Percentiles rank a stretch among this genome's conserved stretches.
Evolutionary conservation across 345 rosid species (phyloP).

Genomic region (Murraya koenigii): DNA sequence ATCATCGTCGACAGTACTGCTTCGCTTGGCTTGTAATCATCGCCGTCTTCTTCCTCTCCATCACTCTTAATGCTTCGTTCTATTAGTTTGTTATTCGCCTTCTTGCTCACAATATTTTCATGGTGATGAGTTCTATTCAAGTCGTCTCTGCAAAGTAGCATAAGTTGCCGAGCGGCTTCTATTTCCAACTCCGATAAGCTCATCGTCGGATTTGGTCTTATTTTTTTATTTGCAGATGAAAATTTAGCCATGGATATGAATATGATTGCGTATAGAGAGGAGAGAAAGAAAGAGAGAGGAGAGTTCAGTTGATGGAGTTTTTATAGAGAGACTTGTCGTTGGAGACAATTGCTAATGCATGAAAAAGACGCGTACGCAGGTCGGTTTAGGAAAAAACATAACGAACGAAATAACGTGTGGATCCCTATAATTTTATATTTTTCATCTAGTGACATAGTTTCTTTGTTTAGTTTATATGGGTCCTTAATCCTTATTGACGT

Average conservation of each 20-base stretch:
- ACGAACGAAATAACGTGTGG: neutral
- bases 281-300: neutral
- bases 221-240: too few relatives aligned
- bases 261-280: neutral
- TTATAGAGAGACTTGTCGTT: neutral
- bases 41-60: neutral
- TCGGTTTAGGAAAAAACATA: neutral
- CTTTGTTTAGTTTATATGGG: neutral
- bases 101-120: neutral
- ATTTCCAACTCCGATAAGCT: conserved; percentile 25
- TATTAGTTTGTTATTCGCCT: neutral
- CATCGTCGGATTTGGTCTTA: neutral
- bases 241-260: neutral
- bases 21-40: neutral
- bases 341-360: neutral
- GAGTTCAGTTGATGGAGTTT: neutral
- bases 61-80: neutral
- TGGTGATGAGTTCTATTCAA: neutral
- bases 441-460: neutral
- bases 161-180: conserved; percentile 24
- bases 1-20: conserved; percentile 8
- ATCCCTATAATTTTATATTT: neutral
- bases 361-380: neutral
- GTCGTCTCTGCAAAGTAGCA: conserved; percentile 21
- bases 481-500: neutral